These are phyloP conservation scores for Xerocomus spinulosus DNA, from an alignment of 768 basidiomycete species.

Conservation along the genomic window DNA sequence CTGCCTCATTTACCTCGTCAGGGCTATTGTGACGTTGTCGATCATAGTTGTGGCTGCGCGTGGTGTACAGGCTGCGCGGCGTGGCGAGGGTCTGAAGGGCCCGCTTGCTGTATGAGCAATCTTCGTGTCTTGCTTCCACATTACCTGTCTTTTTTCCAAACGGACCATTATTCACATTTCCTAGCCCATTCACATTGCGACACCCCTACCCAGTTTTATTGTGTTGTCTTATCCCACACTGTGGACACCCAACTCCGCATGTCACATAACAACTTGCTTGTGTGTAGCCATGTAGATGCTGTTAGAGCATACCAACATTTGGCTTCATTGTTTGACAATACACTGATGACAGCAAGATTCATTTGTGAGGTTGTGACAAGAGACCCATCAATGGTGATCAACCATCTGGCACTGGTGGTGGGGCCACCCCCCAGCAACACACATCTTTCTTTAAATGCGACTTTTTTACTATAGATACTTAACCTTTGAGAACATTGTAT, in stretches of 20 bases:
- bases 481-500: too few relatives aligned
- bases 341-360: too few relatives aligned
- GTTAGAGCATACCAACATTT: conserved; percentile 1
- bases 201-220: conserved; percentile 8
- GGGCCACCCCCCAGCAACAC: too few relatives aligned
- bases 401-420: too few relatives aligned
- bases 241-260: conserved; percentile 9
- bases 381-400: too few relatives aligned
- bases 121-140: background rate
- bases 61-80: conserved; percentile 52
- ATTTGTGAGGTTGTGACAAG: too few relatives aligned
- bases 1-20: conserved; percentile 22
- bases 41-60: conserved; percentile 57
- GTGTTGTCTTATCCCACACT: background rate
- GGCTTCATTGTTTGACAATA: background rate
- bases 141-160: conserved; percentile 5
- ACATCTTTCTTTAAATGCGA: too few relatives aligned
- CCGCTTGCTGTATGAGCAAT: conserved; percentile 39
- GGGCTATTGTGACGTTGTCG: conserved; percentile 61
- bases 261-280: background rate
- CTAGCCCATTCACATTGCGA: conserved; percentile 10
- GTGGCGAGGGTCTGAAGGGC: conserved; percentile 66
- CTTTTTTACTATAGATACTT: too few relatives aligned
- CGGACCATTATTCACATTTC: background rate
- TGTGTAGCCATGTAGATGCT: conserved; percentile 4